phyloP scores from a whole-genome alignment of 1,284 basidiomycete species.

The Trametes polyzona region DNA sequence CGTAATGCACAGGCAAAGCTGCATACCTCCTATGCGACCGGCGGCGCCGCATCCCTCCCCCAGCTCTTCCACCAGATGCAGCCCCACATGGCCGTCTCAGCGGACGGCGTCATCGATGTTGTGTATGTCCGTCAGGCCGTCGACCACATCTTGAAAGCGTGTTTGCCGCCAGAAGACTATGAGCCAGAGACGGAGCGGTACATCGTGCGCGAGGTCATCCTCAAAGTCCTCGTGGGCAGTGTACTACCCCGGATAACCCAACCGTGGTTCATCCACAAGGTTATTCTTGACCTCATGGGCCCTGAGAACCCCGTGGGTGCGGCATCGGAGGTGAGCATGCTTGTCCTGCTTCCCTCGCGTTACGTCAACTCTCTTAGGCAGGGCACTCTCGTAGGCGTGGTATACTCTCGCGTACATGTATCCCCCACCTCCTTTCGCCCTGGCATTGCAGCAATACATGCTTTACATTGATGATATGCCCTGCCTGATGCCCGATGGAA shows the following conservation, averaged over 20 bases:
- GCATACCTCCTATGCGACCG: conserved; percentile 67
- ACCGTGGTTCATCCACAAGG: conserved; percentile 81
- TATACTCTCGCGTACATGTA: conserved; percentile 11
- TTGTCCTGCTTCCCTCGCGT: neutral
- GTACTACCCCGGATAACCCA: conserved; percentile 72
- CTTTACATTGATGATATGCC: neutral
- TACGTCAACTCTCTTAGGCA: conserved; percentile 6
- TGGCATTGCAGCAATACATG: conserved; percentile 11
- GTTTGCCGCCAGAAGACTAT: conserved; percentile 73
- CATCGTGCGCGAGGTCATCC: conserved; percentile 76
- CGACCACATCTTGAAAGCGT: conserved; percentile 68
- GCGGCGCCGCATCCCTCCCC: conserved; percentile 61
- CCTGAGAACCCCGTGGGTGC: conserved; percentile 36
- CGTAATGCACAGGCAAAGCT: conserved; percentile 65
- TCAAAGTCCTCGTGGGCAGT: conserved; percentile 70
- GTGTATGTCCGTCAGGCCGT: conserved; percentile 78
- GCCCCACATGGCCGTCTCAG: conserved; percentile 74
- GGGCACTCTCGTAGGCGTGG: conserved; percentile 16
- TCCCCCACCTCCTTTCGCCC: neutral
- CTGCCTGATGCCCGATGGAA: conserved; percentile 4
- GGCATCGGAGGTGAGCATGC: conserved; percentile 37
- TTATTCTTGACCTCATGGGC: conserved; percentile 64
- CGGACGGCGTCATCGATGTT: conserved; percentile 66
- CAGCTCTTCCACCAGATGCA: conserved; percentile 78
- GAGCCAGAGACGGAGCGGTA: conserved; percentile 71